These are phyloP conservation scores for Aaosphaeria pasadenensis DNA, from an alignment of 2,329 filamentous ascomycete genomes.

Conservation along the genomic window DNA sequence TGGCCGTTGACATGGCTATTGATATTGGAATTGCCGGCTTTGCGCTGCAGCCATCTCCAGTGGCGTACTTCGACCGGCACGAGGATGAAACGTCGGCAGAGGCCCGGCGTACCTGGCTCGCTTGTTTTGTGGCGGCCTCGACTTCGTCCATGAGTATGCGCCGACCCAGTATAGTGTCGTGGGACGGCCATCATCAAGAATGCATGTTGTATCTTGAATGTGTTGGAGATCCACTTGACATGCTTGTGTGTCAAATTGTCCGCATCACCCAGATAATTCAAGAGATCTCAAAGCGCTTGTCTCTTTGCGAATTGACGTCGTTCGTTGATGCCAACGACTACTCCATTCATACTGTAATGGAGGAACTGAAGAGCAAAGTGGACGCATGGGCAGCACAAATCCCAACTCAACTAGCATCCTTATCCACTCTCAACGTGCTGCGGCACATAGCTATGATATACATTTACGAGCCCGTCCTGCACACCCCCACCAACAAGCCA, in stretches of 20 bases:
- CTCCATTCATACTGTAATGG: constrained; percentile 4
- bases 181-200: no score
- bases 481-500: constrained; percentile 24
- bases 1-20: constrained; percentile 27
- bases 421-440: constrained; percentile 20
- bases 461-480: constrained; percentile 18
- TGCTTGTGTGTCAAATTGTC: no score
- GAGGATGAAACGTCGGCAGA: constrained; percentile 17
- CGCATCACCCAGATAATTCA: no score
- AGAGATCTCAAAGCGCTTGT: no score
- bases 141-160: constrained; percentile 17
- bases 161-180: no score
- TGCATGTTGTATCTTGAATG: no score
- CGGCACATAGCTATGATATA: constrained; percentile 21
- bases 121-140: constrained; percentile 21
- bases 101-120: constrained; percentile 28
- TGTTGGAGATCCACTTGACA: no score
- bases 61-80: constrained; percentile 18
- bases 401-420: constrained; percentile 15
- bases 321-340: no score
- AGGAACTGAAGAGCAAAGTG: constrained; percentile 14
- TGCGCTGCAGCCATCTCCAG: constrained; percentile 19
- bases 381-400: constrained; percentile 21
- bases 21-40: constrained; percentile 24
- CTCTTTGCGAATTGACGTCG: no score